Base-by-base conservation (phyloP, 345 rosid genomes). In the Psidium guajava region DNA sequence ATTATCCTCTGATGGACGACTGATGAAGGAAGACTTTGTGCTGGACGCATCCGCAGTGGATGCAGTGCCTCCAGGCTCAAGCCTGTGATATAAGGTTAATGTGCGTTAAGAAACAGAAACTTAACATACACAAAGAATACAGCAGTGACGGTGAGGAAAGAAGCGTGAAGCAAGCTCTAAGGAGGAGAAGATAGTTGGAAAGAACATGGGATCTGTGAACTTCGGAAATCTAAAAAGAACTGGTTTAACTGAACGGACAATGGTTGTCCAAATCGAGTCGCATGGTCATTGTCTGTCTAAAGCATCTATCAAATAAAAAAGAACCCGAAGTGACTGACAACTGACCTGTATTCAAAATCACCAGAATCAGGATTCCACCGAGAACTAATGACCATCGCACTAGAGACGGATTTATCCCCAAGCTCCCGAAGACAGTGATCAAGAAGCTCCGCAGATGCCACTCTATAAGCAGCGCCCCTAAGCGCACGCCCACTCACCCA, bases 401-500 rank as follows among this genome's bases (percentile, higher is more conserved):
- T 89, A 24, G 89, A 91, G 25, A 92, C 88, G 0, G 86, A 59
- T 84, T 92, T 93, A 50, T 95, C 93, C 14, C 90, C 86, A 13
- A 93, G 89, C 84, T 89, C 92, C 88, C 89, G 90, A 53, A 94
- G 93, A 83, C 95, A 93, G 82, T 89, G 87, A 32, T 92, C 95
- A 84, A 94, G 94, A 81, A 94, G 93, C 53, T 92, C 89, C 0
- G 92, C 87, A 84, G 88, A 81, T 81, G 93, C 95, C 85, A 87
- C 89, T 84, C 89, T 92, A 84, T 90, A 94, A 13, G 91, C 92
- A 54, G 93, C 94, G 52, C 94, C 94, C 86, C 90, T 90, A 32
- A 94, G 92, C 16, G 96, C 89, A 18, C 94, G 95, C 82, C 88
- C 85, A 80, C 89, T 89, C n/a, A 94, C 96, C 96, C 96, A 94